phyloP scores from a whole-genome alignment of 225 moss, liverwort and hornwort species.

The Pleurozium schreberi region DNA sequence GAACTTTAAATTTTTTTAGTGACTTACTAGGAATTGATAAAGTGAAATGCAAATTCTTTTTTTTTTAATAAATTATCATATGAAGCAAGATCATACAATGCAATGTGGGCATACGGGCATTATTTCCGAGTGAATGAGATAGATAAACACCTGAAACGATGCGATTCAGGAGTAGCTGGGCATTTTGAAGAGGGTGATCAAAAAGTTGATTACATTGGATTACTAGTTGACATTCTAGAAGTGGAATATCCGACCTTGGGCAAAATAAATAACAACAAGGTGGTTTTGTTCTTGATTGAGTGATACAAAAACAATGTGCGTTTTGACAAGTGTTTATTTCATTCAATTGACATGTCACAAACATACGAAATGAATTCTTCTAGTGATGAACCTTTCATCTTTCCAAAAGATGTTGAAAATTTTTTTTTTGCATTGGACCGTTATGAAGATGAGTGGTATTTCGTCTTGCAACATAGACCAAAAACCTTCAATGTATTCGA shows the following conservation, averaged over 20 bases:
- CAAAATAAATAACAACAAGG: not conserved
- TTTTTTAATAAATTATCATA: not conserved
- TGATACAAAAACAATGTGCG: not conserved
- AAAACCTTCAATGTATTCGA: not conserved
- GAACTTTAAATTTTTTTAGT: too few species aligned
- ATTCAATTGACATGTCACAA: not conserved
- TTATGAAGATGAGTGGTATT: not conserved
- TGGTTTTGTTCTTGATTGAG: not conserved
- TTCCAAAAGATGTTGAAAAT: not conserved
- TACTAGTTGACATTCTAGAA: not conserved
- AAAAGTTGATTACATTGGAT: not conserved
- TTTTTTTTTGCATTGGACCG: not conserved
- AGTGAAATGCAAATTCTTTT: not conserved
- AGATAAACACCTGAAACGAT: not conserved
- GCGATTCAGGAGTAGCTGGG: not conserved
- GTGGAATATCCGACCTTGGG: not conserved
- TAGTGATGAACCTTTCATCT: not conserved
- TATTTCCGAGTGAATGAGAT: not conserved
- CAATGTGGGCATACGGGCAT: not conserved
- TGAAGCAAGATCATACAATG: not conserved
- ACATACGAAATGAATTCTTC: not conserved
- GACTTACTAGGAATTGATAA: accelerated
- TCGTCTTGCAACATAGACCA: not conserved
- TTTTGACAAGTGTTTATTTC: accelerated
- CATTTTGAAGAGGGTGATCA: not conserved